Conservation (phyloP, 225 moss, liverwort and hornwort species). For the Straminergon stramineum region DNA sequence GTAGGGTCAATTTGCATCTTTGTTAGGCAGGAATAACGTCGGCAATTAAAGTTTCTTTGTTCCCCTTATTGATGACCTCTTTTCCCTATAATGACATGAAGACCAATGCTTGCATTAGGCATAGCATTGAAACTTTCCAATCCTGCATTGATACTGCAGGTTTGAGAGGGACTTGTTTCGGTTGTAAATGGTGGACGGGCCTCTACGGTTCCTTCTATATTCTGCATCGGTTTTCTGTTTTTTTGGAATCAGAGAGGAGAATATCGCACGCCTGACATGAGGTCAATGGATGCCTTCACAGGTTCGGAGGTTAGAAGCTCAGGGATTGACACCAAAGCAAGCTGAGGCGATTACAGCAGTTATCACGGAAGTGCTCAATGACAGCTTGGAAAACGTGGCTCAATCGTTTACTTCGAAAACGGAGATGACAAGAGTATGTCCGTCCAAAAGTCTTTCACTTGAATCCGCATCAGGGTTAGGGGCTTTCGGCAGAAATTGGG, state of each 20-base stretch:
- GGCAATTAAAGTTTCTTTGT: background rate
- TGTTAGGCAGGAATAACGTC: background rate
- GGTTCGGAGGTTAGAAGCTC: constrained; percentile 94
- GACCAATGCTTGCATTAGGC: background rate
- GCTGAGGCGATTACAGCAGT: constrained; percentile 98
- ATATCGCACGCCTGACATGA: background rate
- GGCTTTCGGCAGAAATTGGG: background rate
- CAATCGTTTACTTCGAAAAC: constrained; percentile 92
- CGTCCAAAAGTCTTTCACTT: background rate
- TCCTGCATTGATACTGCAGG: background rate
- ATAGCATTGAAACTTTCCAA: background rate
- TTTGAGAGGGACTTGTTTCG: background rate
- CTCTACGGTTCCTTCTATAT: background rate
- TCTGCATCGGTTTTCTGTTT: background rate
- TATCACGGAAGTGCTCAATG: constrained; percentile 97
- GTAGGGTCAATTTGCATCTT: background rate
- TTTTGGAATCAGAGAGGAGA: background rate
- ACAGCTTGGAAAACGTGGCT: constrained; percentile 97
- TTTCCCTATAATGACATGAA: background rate
- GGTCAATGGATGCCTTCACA: constrained; percentile 12
- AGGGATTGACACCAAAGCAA: constrained; percentile 89
- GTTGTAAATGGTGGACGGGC: background rate
- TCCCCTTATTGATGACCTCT: background rate
- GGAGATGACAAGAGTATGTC: constrained; percentile 91
- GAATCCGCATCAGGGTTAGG: background rate